A percentile compares a stretch with the other conserved stretches of the same genome.
Conservation (phyloP, 2,329 filamentous ascomycete genomes). For the Neopestalotiopsis sp. region DNA sequence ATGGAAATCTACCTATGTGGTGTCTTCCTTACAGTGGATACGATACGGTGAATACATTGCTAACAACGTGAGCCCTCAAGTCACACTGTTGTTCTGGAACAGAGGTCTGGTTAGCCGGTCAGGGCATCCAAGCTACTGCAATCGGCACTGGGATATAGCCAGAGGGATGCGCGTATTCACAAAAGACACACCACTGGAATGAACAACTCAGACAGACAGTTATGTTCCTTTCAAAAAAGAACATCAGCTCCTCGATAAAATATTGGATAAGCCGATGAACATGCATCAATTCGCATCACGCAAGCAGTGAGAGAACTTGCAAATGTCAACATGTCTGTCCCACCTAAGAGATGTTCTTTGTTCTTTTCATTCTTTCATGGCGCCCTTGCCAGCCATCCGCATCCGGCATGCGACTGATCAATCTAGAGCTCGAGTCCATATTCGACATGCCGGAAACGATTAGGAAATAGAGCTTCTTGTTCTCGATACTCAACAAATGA, state of each 20-base stretch:
- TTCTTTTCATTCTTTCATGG: background rate
- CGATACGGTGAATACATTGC: too few relatives aligned
- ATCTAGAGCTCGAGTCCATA: background rate
- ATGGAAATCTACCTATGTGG: too few relatives aligned
- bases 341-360: background rate
- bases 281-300: background rate
- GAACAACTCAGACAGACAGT: background rate
- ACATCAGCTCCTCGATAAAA: background rate
- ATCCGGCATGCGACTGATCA: background rate
- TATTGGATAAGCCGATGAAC: background rate
- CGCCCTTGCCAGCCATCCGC: background rate
- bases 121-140: too few relatives aligned
- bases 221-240: background rate
- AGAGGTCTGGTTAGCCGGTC: too few relatives aligned
- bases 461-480: background rate
- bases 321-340: background rate
- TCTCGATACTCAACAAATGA: background rate
- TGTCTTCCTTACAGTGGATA: too few relatives aligned
- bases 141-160: too few relatives aligned
- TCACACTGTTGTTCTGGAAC: too few relatives aligned
- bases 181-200: background rate
- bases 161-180: background rate
- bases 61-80: too few relatives aligned
- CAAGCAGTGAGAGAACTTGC: background rate
- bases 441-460: background rate